A percentile compares a stretch with the other conserved stretches of the same genome.
Conservation (phyloP, 2,329 filamentous ascomycete species). For the Fusarium sp. region DNA sequence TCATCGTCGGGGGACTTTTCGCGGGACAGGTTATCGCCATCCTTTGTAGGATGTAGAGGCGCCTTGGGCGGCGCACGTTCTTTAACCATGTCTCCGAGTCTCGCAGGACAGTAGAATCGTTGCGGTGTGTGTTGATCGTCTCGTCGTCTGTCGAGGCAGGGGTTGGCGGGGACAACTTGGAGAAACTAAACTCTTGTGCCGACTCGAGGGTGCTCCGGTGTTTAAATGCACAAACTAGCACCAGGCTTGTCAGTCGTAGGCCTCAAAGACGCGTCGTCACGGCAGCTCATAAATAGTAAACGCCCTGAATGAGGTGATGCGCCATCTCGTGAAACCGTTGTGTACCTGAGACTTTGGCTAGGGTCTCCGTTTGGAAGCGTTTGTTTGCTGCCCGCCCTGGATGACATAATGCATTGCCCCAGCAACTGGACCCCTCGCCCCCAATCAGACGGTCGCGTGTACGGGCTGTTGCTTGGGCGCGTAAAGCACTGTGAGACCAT, state of each 20-base stretch:
- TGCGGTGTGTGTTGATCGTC: conserved; percentile 12
- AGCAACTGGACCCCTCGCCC: conserved; percentile 31
- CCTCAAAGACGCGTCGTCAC: conserved; percentile 10
- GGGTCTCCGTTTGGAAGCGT: conserved; percentile 21
- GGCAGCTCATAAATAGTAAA: conserved; percentile 23
- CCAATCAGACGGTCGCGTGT: conserved; percentile 7
- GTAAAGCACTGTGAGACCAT: conserved; percentile 37
- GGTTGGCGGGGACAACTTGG: conserved; percentile 18
- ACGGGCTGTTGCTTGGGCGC: conserved; percentile 4
- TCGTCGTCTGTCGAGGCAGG: background rate
- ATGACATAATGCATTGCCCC: conserved; percentile 45
- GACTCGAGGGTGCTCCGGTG: conserved; percentile 30
- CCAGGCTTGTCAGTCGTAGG: conserved; percentile 25
- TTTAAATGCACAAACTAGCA: conserved; percentile 38
- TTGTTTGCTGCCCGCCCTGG: conserved; percentile 20
- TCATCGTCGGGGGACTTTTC: conserved; percentile 50
- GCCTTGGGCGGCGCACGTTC: conserved; percentile 60
- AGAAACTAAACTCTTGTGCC: conserved; percentile 34
- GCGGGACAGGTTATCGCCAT: conserved; percentile 43
- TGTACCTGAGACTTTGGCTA: conserved; percentile 26
- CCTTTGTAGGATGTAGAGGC: conserved; percentile 55
- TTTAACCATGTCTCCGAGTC: conserved; percentile 57
- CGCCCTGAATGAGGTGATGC: conserved; percentile 27
- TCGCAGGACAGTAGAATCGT: conserved; percentile 27
- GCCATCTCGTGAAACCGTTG: conserved; percentile 31